phyloP scores from a whole-genome alignment of 2,329 filamentous ascomycete genomes.

The Penicillium psychrosexuale region DNA sequence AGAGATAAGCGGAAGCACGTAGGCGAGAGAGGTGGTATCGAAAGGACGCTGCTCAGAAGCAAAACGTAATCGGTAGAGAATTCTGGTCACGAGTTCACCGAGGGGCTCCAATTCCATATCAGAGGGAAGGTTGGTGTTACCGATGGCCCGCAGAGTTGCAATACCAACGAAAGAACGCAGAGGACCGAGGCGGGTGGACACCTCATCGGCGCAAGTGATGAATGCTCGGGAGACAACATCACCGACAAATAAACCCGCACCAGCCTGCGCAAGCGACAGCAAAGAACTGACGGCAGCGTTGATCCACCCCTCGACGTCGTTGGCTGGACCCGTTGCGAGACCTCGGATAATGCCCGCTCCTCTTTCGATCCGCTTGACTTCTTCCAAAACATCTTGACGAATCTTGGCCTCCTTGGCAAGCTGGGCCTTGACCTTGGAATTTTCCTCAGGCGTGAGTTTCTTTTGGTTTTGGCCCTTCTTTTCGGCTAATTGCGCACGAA shows the following conservation, averaged over 20 bases:
- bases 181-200: constrained; percentile 69
- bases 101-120: constrained; percentile 76
- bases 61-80: constrained; percentile 87
- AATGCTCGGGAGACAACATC: constrained; percentile 75
- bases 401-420: constrained; percentile 82
- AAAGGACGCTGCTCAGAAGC: constrained; percentile 91
- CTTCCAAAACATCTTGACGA: constrained; percentile 64
- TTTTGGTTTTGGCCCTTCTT: constrained; percentile 83
- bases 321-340: constrained; percentile 82
- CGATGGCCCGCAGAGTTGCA: constrained; percentile 76
- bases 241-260: constrained; percentile 76
- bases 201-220: constrained; percentile 71
- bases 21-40: constrained; percentile 81
- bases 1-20: constrained; percentile 78
- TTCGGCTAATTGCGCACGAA: constrained; percentile 79
- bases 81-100: constrained; percentile 74
- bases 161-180: constrained; percentile 81
- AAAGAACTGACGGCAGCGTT: constrained; percentile 73
- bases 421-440: constrained; percentile 85
- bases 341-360: constrained; percentile 83
- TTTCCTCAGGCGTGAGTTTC: constrained; percentile 87
- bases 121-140: constrained; percentile 67
- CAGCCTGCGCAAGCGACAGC: constrained; percentile 67
- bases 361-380: constrained; percentile 70
- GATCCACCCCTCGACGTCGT: constrained; percentile 84